Conservation (phyloP, 768 basidiomycete species). For the Sistotremastrum niveocremeum region DNA sequence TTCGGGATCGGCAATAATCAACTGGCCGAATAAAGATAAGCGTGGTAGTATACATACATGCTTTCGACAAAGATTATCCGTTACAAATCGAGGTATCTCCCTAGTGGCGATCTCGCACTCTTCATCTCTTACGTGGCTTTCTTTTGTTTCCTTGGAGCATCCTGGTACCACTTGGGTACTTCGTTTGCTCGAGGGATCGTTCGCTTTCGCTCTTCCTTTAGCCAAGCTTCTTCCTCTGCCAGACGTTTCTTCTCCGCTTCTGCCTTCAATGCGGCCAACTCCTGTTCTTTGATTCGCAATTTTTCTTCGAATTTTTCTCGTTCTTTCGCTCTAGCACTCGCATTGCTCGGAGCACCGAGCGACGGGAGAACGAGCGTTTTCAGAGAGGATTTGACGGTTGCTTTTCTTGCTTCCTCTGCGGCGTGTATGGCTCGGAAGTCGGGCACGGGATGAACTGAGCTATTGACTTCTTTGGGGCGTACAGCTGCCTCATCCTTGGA, state of each 20-base stretch:
- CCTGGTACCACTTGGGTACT: constrained; percentile 67
- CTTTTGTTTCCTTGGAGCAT: constrained; percentile 43
- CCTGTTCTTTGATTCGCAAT: constrained; percentile 42
- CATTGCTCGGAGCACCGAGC: constrained; percentile 31
- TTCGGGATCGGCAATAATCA: too few species aligned
- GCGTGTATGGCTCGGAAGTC: constrained; percentile 45
- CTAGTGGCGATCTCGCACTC: too few species aligned
- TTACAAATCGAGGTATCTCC: too few species aligned
- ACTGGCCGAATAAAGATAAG: too few species aligned
- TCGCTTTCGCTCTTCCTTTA: constrained; percentile 46
- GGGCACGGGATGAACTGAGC: constrained; percentile 23
- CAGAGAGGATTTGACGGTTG: constrained; percentile 21
- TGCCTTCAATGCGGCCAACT: constrained; percentile 33
- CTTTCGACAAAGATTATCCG: too few species aligned
- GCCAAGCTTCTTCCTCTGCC: constrained; percentile 44
- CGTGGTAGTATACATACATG: too few species aligned
- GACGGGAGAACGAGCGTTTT: constrained; percentile 35
- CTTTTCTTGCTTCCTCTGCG: constrained; percentile 19
- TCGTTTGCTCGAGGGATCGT: constrained; percentile 57
- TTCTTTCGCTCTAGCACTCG: constrained; percentile 48
- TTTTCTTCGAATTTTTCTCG: constrained; percentile 50
- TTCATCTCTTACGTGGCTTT: not conserved
- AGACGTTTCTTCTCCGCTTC: constrained; percentile 31
- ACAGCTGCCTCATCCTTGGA: too few species aligned
- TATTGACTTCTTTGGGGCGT: too few species aligned